These are phyloP conservation scores for Scheffersomyces amazonensis DNA, from an alignment of 805 yeast genomes.

Conservation along the genomic window DNA sequence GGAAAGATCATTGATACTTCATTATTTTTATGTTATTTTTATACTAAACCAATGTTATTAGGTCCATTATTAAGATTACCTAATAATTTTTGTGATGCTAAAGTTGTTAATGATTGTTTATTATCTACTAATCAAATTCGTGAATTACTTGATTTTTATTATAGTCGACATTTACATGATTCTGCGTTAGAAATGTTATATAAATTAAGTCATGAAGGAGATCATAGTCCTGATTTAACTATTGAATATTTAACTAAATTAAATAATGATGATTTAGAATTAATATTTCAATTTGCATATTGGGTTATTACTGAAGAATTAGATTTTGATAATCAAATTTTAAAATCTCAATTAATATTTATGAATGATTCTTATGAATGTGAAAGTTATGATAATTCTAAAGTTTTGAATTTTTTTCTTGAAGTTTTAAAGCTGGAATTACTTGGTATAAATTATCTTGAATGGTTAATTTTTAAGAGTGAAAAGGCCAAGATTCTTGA, in stretches of 20 bases:
- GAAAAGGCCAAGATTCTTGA: constrained; percentile 19
- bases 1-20: constrained; percentile 69
- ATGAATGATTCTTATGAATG: constrained; percentile 63
- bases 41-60: constrained; percentile 67
- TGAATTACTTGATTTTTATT: constrained; percentile 78
- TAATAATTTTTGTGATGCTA: constrained; percentile 68
- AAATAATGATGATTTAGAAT: constrained; percentile 43
- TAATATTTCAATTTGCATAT: constrained; percentile 55
- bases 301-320: constrained; percentile 44
- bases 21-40: constrained; percentile 68
- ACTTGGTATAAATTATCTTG: constrained; percentile 41
- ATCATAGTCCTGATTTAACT: constrained; percentile 34
- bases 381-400: constrained; percentile 51
- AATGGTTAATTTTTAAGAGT: constrained; percentile 39
- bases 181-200: constrained; percentile 64
- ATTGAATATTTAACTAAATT: constrained; percentile 60
- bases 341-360: constrained; percentile 50
- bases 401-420: constrained; percentile 53
- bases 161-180: constrained; percentile 55
- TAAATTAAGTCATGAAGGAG: constrained; percentile 18
- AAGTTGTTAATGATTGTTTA: constrained; percentile 56
- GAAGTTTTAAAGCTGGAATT: constrained; percentile 15
- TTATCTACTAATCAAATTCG: constrained; percentile 46
- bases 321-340: constrained; percentile 1
- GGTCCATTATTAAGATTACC: constrained; percentile 79